Evolutionary conservation across 805 yeast genomes (phyloP).

Genomic region (Wickerhamomyces mucosus): DNA sequence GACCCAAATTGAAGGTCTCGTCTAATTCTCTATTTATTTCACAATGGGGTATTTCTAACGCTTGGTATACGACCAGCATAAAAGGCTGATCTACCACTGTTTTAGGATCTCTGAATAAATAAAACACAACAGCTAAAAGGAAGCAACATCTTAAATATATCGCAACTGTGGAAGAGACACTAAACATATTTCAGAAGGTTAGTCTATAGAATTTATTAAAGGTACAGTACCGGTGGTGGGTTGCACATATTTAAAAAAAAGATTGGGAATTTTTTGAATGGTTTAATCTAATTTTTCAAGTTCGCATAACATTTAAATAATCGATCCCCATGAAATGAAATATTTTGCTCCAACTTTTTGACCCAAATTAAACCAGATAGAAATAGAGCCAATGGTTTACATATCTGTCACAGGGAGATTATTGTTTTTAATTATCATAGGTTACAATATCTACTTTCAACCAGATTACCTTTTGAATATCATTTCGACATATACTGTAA

Average conservation of each 20-base stretch:
- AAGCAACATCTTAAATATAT: slow-evolving; percentile 37
- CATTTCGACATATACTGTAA: background rate
- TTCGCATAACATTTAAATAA: too few relatives aligned
- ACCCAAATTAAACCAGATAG: too few relatives aligned
- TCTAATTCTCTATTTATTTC: background rate
- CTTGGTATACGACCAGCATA: slow-evolving; percentile 44
- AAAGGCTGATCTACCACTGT: slow-evolving; percentile 35
- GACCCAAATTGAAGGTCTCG: slow-evolving; percentile 25
- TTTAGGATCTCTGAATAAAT: slow-evolving; percentile 39
- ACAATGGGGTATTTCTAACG: slow-evolving; percentile 25
- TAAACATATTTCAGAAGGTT: slow-evolving; percentile 42
- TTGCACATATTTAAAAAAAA: too few relatives aligned
- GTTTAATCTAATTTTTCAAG: too few relatives aligned
- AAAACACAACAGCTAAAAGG: slow-evolving; percentile 34
- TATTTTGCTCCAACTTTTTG: too few relatives aligned
- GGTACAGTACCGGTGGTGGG: too few relatives aligned
- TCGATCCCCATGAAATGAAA: too few relatives aligned
- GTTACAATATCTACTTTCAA: background rate
- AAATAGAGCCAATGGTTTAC: too few relatives aligned
- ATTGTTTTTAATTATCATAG: background rate
- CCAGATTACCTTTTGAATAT: background rate
- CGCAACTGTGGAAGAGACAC: slow-evolving; percentile 40
- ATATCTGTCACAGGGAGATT: too few relatives aligned
- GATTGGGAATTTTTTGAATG: too few relatives aligned
- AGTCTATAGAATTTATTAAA: too few relatives aligned